These are phyloP conservation scores for Hanseniaspora clermontiae DNA, from an alignment of 805 yeast species.

Conservation along the genomic window DNA sequence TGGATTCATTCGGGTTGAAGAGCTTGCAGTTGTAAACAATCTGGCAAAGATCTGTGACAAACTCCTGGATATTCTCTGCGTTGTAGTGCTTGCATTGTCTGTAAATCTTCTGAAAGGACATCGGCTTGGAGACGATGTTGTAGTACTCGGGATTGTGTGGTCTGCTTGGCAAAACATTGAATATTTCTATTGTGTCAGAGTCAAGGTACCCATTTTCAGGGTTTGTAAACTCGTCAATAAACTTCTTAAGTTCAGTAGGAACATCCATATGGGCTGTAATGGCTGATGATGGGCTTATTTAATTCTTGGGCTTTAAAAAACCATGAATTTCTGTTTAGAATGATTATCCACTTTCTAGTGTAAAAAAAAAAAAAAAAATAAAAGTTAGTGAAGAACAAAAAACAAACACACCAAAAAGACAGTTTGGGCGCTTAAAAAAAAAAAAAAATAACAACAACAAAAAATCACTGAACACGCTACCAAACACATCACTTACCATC, in stretches of 20 bases:
- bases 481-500: neutral
- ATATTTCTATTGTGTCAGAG: slow-evolving; percentile 11
- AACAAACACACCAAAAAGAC: neutral
- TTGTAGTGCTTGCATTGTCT: slow-evolving; percentile 45
- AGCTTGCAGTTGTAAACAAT: slow-evolving; percentile 83
- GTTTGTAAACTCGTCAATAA: neutral
- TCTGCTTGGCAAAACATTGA: slow-evolving; percentile 45
- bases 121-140: slow-evolving; percentile 63
- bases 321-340: neutral
- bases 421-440: neutral
- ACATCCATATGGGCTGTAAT: neutral
- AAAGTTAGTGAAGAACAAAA: neutral
- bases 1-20: slow-evolving; percentile 60
- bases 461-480: neutral
- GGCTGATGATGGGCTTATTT: no score
- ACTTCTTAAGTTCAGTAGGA: neutral
- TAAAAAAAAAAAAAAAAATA: no score
- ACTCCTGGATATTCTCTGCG: slow-evolving; percentile 43
- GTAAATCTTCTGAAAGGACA: slow-evolving; percentile 62
- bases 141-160: slow-evolving; percentile 66
- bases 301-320: neutral
- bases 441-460: no score
- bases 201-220: neutral
- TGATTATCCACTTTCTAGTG: no score
- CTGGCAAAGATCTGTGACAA: slow-evolving; percentile 66